Conservation (phyloP, 2,329 filamentous ascomycete species). For the Aspergillus arachidicola region DNA sequence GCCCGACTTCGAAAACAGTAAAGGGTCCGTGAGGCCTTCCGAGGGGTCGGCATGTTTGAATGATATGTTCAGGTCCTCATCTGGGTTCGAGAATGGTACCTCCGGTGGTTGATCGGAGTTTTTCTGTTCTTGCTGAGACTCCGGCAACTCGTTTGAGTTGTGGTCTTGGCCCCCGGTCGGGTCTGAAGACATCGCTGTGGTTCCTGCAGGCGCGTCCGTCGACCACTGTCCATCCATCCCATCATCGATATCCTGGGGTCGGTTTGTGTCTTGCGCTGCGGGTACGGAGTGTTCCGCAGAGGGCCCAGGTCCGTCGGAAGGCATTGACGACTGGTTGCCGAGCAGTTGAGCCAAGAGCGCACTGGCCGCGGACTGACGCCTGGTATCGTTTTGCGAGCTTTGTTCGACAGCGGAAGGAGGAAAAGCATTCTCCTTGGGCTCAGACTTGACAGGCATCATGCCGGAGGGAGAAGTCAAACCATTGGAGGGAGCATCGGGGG, state of each 20-base stretch:
- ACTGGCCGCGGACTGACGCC: slow-evolving; percentile 45
- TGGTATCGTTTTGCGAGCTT: slow-evolving; percentile 33
- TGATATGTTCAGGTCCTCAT: slow-evolving; percentile 5
- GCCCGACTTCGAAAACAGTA: slow-evolving; percentile 34
- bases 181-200: slow-evolving; percentile 12
- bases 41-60: slow-evolving; percentile 27
- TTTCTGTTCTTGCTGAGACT: slow-evolving; percentile 16
- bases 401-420: slow-evolving; percentile 24
- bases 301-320: slow-evolving; percentile 18
- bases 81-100: slow-evolving; percentile 16
- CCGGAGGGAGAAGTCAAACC: slow-evolving; percentile 30
- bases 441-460: slow-evolving; percentile 34
- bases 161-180: slow-evolving; percentile 16
- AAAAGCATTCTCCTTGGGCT: slow-evolving; percentile 28
- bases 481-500: slow-evolving; percentile 27
- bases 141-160: slow-evolving; percentile 4
- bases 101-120: slow-evolving; percentile 13
- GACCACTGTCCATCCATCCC: slow-evolving; percentile 18
- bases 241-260: slow-evolving; percentile 9
- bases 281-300: slow-evolving; percentile 11
- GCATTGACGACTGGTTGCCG: slow-evolving; percentile 35
- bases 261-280: slow-evolving; percentile 8
- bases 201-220: slow-evolving; percentile 9
- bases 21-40: slow-evolving; percentile 36
- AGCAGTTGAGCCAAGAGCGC: slow-evolving; percentile 46